Evolutionary conservation across 2,329 filamentous ascomycete genomes (phyloP), one percentile per base, ranked within the genome.

Genomic region (Ampelomyces quisqualis): DNA sequence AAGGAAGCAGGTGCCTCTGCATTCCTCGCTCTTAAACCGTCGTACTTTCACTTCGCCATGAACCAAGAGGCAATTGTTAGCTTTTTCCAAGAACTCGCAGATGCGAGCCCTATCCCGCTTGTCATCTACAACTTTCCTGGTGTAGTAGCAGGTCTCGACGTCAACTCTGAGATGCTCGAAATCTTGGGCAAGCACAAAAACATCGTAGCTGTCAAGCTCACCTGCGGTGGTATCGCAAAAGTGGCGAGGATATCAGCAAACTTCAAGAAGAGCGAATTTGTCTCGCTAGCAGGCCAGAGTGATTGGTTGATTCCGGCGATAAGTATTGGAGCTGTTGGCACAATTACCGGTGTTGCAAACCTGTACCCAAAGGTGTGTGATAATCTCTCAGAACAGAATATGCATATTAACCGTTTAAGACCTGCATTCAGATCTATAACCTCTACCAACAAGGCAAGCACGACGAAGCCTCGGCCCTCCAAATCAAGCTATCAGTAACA

Each of bases 311-410:
- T 85, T 34, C 80, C 79, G 2, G 80, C 78, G 0, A 62, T 85
- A 22, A 73, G 74, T 2, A 76, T 77, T 5, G 81, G 82, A 11
- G 78, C 76, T 20, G 73, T 76, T 2, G 82, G 82, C 7, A 79
- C 76, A 49, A 79, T 85, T 34, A 79, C 81, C 0, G 81, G 79
- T 3, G 78, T 84, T 47, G 82, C 74, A 18, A 85, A 85, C 49
- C 69, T 84, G 2, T 81, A 78, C 52, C 81, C 80, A 7, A 75
- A 73, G 57, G 66, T 59, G 60, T 34, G 48, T 29, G n/a, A n/a
- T n/a, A n/a, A n/a, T n/a, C n/a, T n/a, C n/a, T n/a, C n/a, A n/a
- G n/a, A n/a, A n/a, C n/a, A n/a, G n/a, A n/a, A n/a, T n/a, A n/a
- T n/a, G n/a, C n/a, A n/a, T n/a, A n/a, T n/a, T n/a, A n/a, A n/a